phyloP scores from a whole-genome alignment of 2,329 filamentous ascomycete species.

The Phoma herbarum region DNA sequence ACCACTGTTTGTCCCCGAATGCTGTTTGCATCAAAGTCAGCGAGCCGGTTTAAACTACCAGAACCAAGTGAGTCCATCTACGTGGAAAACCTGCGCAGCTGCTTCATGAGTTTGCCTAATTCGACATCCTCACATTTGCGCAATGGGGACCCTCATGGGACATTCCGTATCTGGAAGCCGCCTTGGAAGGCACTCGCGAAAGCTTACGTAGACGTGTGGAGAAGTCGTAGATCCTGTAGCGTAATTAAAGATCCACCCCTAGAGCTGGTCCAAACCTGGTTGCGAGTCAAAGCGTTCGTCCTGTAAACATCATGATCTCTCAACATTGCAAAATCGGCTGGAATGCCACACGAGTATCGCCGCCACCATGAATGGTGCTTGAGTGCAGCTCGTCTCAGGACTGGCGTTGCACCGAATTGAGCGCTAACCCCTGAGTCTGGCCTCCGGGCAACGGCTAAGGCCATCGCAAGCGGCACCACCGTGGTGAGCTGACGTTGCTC shows the following conservation, averaged over 20 bases:
- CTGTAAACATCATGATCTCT: slow-evolving; percentile 10
- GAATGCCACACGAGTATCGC: slow-evolving; percentile 6
- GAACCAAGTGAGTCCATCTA: neutral
- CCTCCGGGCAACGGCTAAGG: slow-evolving; percentile 15
- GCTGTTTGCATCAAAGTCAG: neutral
- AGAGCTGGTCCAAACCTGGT: slow-evolving; percentile 9
- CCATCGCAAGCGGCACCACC: slow-evolving; percentile 14
- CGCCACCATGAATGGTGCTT: slow-evolving; percentile 12
- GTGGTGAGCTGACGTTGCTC: slow-evolving; percentile 22
- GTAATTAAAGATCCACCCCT: slow-evolving; percentile 11
- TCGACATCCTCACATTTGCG: slow-evolving; percentile 7
- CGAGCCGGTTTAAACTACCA: neutral
- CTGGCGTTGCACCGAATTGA: slow-evolving; percentile 14
- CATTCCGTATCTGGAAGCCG: slow-evolving; percentile 3
- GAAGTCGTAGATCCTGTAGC: slow-evolving; percentile 15
- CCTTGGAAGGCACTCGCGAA: slow-evolving; percentile 2
- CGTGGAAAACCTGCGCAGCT: neutral
- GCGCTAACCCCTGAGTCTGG: slow-evolving; percentile 13
- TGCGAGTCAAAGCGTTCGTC: slow-evolving; percentile 1
- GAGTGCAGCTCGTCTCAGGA: slow-evolving; percentile 11
- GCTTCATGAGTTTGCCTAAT: slow-evolving; percentile 6
- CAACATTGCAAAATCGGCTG: slow-evolving; percentile 8
- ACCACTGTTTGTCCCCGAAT: neutral
- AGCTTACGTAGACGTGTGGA: slow-evolving; percentile 20
- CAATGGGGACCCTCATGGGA: slow-evolving; percentile 1